Evolutionary conservation across 2,329 filamentous ascomycete genomes (phyloP).

Genomic region (Tolypocladium capitatum): DNA sequence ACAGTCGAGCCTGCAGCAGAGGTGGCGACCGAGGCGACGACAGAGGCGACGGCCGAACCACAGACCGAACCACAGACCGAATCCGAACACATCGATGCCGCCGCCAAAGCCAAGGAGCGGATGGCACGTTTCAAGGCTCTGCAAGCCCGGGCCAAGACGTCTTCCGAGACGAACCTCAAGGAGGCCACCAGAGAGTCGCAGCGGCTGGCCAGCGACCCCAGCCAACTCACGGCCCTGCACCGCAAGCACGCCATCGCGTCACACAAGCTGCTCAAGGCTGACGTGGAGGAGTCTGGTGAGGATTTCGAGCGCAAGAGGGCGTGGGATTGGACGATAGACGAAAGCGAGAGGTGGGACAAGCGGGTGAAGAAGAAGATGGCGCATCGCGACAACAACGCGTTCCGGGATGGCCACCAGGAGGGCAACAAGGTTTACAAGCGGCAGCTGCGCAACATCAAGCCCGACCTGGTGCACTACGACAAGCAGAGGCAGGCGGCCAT

Average conservation of each 20-base stretch:
- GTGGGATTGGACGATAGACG: constrained; percentile 97
- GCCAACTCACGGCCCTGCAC: constrained; percentile 62
- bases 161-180: constrained; percentile 62
- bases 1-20: background rate
- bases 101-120: constrained; percentile 47
- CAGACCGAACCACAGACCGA: constrained; percentile 9
- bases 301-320: constrained; percentile 97
- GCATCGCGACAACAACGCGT: constrained; percentile 73
- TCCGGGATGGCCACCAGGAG: constrained; percentile 78
- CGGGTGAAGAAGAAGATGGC: constrained; percentile 74
- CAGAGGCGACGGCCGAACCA: too few species aligned
- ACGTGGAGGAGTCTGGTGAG: constrained; percentile 69
- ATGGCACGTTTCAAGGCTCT: constrained; percentile 77
- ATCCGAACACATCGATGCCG: constrained; percentile 12
- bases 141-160: constrained; percentile 64
- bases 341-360: constrained; percentile 88
- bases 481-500: constrained; percentile 74
- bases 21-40: background rate
- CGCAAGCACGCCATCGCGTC: constrained; percentile 78
- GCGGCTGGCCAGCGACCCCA: constrained; percentile 63
- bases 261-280: constrained; percentile 87
- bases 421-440: constrained; percentile 89
- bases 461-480: constrained; percentile 75
- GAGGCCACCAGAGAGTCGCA: constrained; percentile 76
- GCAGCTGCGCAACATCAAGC: constrained; percentile 64